These are phyloP conservation scores for Plasmodium berghei DNA, from an alignment of 169 alveolate species.

Conservation along the genomic window DNA sequence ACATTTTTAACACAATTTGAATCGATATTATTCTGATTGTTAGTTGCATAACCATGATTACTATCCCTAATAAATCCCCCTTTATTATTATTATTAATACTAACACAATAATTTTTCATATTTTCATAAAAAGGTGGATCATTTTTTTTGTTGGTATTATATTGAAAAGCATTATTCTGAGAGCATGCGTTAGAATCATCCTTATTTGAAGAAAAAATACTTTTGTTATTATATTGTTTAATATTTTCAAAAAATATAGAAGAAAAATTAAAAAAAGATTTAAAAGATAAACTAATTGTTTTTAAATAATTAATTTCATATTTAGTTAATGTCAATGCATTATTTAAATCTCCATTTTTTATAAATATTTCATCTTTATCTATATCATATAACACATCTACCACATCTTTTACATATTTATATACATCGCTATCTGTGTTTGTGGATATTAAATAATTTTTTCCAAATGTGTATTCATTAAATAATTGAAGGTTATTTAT, in stretches of 20 bases:
- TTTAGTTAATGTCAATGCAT: conserved; percentile 56
- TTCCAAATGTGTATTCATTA: conserved; percentile 41
- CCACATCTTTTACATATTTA: conserved; percentile 28
- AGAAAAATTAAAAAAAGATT: conserved; percentile 57
- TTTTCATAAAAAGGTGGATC: background rate
- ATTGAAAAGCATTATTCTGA: background rate
- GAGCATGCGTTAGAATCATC: background rate
- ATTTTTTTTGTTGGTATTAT: background rate
- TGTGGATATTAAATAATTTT: conserved; percentile 61
- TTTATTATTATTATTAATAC: background rate
- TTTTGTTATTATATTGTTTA: conserved; percentile 14
- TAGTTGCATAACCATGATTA: background rate
- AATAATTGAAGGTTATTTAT: conserved; percentile 57
- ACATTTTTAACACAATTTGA: background rate
- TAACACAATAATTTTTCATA: background rate
- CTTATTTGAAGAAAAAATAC: background rate
- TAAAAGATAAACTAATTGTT: conserved; percentile 27
- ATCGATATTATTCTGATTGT: background rate
- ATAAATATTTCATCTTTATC: conserved; percentile 52
- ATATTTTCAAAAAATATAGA: conserved; percentile 44
- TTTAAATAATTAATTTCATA: conserved; percentile 69
- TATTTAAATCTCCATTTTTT: conserved; percentile 26
- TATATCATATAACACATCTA: conserved; percentile 38
- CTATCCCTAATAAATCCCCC: background rate
- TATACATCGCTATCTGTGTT: conserved; percentile 55